Conservation (phyloP, 352 stramenopile species). For the Elongisporangium prolatum region DNA sequence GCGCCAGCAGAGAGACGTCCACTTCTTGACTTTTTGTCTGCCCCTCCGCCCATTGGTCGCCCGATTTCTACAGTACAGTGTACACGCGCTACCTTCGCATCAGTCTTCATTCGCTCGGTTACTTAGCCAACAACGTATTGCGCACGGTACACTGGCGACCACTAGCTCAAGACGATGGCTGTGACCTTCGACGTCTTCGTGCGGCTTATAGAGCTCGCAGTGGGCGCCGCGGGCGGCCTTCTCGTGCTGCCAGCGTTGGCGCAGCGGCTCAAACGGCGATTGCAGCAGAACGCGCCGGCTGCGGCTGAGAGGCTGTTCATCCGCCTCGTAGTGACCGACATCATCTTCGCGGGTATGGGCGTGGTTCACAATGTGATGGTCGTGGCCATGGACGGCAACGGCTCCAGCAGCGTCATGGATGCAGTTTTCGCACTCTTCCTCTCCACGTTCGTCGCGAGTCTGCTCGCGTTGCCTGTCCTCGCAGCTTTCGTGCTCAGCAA, state of each 20-base stretch:
- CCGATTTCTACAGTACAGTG: too few relatives aligned
- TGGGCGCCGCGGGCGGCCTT: slow-evolving; percentile 19
- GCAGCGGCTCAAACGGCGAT: background rate
- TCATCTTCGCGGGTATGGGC: slow-evolving; percentile 41
- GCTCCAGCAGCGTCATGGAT: slow-evolving; percentile 8
- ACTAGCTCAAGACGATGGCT: background rate
- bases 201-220: slow-evolving; percentile 6
- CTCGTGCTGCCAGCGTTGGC: slow-evolving; percentile 25
- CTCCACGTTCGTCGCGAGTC: slow-evolving; percentile 34
- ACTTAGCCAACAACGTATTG: background rate
- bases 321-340: slow-evolving; percentile 51
- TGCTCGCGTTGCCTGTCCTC: slow-evolving; percentile 49
- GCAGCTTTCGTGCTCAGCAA: slow-evolving; percentile 34
- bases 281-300: slow-evolving; percentile 13
- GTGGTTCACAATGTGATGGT: slow-evolving; percentile 36
- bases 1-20: background rate
- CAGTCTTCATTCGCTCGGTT: background rate
- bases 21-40: background rate
- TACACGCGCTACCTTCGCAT: background rate
- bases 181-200: background rate
- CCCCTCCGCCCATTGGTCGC: background rate
- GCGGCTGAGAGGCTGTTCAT: slow-evolving; percentile 28
- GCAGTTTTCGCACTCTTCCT: slow-evolving; percentile 26
- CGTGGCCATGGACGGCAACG: slow-evolving; percentile 23
- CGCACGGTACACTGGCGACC: background rate